phyloP scores from a whole-genome alignment of 2,329 filamentous ascomycete genomes.

The Thelonectria blattea region DNA sequence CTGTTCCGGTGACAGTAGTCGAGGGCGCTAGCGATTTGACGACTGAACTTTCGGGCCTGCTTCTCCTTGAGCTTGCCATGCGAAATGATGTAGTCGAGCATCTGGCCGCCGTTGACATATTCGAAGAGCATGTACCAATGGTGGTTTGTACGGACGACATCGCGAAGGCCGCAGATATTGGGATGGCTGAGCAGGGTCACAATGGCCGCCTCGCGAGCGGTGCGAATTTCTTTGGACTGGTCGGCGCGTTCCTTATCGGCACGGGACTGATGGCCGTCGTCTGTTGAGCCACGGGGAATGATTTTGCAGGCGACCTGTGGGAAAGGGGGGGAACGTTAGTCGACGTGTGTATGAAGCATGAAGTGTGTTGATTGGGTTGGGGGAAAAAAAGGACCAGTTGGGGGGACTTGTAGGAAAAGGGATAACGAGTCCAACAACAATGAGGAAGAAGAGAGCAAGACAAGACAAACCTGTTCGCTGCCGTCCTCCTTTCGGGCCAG shows the following conservation, averaged over 20 bases:
- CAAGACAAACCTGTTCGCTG: slow-evolving; percentile 77
- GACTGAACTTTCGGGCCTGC: slow-evolving; percentile 95
- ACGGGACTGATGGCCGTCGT: slow-evolving; percentile 76
- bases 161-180: slow-evolving; percentile 93
- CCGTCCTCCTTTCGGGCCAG: slow-evolving; percentile 88
- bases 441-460: slow-evolving; percentile 22
- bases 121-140: slow-evolving; percentile 99
- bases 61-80: slow-evolving; percentile 98
- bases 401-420: not conserved
- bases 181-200: slow-evolving; percentile 93
- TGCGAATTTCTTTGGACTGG: slow-evolving; percentile 94
- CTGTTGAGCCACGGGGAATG: slow-evolving; percentile 86
- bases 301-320: slow-evolving; percentile 89
- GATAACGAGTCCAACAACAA: slow-evolving; percentile 2
- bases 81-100: slow-evolving; percentile 99
- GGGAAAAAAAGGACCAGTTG: not conserved
- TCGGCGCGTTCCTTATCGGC: slow-evolving; percentile 88
- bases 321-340: slow-evolving; percentile 22
- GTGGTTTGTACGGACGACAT: slow-evolving; percentile 94
- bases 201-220: slow-evolving; percentile 93
- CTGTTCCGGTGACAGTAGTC: slow-evolving; percentile 99
- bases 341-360: slow-evolving; percentile 9
- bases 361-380: not conserved
- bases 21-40: slow-evolving; percentile 93
- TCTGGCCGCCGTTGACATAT: slow-evolving; percentile 97